Evolutionary conservation across 1,284 basidiomycete genomes (phyloP).

Genomic region (Moesziomyces globuligerus): DNA sequence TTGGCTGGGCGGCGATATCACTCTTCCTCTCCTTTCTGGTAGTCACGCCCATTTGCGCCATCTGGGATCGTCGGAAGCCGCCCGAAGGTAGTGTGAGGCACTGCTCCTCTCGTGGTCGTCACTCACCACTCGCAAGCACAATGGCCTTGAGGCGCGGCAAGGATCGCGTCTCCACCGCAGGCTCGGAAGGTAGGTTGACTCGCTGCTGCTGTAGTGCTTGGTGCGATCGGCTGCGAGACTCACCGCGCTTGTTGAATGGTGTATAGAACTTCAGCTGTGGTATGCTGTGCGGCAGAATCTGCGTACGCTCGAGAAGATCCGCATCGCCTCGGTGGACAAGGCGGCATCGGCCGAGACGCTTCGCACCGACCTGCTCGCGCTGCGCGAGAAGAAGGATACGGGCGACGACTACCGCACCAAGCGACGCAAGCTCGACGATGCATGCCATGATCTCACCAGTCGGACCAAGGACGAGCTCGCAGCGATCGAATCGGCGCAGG

Average conservation of each 20-base stretch:
- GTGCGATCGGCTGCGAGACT: too few species aligned
- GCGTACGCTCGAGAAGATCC: conserved; percentile 54
- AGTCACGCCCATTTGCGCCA: too few species aligned
- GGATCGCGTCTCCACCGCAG: conserved; percentile 40
- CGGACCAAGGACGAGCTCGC: conserved; percentile 51
- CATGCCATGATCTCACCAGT: conserved; percentile 39
- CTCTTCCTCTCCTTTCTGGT: too few species aligned
- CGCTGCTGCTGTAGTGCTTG: neutral
- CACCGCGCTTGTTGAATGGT: too few species aligned
- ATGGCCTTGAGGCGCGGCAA: conserved; percentile 45
- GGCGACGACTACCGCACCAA: conserved; percentile 51
- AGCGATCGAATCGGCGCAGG: conserved; percentile 55
- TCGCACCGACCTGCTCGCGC: conserved; percentile 28
- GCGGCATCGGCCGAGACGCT: conserved; percentile 23
- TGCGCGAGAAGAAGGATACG: conserved; percentile 38
- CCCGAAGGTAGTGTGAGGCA: neutral
- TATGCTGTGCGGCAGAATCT: conserved; percentile 57
- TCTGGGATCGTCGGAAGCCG: neutral
- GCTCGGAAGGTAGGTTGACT: conserved; percentile 36
- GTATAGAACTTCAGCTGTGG: conserved; percentile 62
- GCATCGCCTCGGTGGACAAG: conserved; percentile 43
- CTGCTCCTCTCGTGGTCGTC: neutral
- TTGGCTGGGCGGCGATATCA: too few species aligned
- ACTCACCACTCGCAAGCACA: neutral
- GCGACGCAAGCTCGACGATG: conserved; percentile 39